Conservation (phyloP, 2,329 filamentous ascomycete species). For the Ceratocystis colombiana region DNA sequence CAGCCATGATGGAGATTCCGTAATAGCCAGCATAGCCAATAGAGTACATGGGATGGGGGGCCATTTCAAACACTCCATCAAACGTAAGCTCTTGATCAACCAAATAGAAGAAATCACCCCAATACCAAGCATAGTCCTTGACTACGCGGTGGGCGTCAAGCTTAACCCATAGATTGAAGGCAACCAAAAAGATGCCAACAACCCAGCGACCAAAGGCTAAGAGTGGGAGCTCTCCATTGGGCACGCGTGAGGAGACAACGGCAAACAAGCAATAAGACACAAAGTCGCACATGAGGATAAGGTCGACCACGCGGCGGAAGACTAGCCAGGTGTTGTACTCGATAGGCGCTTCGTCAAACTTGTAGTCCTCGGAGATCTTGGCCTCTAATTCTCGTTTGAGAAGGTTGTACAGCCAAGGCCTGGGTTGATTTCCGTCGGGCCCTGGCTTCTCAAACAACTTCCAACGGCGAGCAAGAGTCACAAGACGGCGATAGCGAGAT, state of each 20-base stretch:
- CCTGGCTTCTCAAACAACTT: constrained; percentile 73
- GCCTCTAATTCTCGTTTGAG: constrained; percentile 85
- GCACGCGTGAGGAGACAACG: constrained; percentile 70
- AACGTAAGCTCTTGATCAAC: constrained; percentile 97
- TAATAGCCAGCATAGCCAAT: constrained; percentile 98
- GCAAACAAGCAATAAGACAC: constrained; percentile 94
- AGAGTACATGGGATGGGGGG: constrained; percentile 97
- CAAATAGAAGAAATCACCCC: constrained; percentile 98
- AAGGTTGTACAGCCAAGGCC: constrained; percentile 70
- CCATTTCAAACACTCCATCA: constrained; percentile 98
- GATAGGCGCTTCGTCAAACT: constrained; percentile 81
- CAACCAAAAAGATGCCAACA: constrained; percentile 64
- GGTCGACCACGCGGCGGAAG: constrained; percentile 87
- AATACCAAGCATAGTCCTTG: constrained; percentile 99
- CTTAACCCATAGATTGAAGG: constrained; percentile 98
- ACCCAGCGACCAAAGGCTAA: constrained; percentile 68
- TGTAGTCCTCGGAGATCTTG: constrained; percentile 89
- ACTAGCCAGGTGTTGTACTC: constrained; percentile 99
- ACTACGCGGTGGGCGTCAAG: constrained; percentile 94
- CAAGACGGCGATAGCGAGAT: constrained; percentile 76
- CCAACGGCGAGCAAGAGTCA: constrained; percentile 77
- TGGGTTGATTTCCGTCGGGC: constrained; percentile 66
- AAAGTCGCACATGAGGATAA: constrained; percentile 99
- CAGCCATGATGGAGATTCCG: constrained; percentile 94
- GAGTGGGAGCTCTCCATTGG: constrained; percentile 57